Percentiles rank a stretch among this genome's conserved stretches.
phyloP scores from a whole-genome alignment of 352 stramenopile species.

The Pythium apleroticum region DNA sequence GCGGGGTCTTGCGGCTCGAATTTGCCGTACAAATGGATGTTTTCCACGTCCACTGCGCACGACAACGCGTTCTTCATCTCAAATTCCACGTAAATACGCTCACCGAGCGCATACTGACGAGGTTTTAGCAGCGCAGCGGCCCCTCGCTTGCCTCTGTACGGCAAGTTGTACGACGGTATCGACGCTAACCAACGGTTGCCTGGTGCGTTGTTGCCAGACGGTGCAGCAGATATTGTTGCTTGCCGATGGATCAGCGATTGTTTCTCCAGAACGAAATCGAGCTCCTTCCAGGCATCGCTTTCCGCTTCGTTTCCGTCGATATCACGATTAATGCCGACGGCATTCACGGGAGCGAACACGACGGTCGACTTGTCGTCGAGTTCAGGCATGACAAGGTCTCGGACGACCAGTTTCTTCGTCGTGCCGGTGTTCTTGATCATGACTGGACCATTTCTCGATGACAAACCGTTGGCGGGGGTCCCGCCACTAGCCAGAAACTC shows the following conservation, averaged over 20 bases:
- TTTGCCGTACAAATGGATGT: conserved; percentile 80
- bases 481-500: conserved; percentile 52
- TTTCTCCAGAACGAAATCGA: conserved; percentile 55
- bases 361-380: conserved; percentile 81
- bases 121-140: conserved; percentile 36
- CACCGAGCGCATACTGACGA: conserved; percentile 64
- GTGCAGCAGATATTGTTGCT: conserved; percentile 22
- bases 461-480: conserved; percentile 10
- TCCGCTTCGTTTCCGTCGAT: conserved; percentile 68
- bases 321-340: conserved; percentile 60
- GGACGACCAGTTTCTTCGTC: conserved; percentile 63
- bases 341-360: conserved; percentile 78
- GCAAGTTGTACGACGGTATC: conserved; percentile 47
- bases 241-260: conserved; percentile 69
- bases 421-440: conserved; percentile 22
- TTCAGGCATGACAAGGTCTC: conserved; percentile 76
- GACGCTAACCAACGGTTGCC: conserved; percentile 47
- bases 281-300: conserved; percentile 57
- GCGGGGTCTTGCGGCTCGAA: conserved; percentile 38
- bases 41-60: conserved; percentile 76
- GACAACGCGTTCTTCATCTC: conserved; percentile 87
- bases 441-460: conserved; percentile 35
- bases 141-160: conserved; percentile 57
- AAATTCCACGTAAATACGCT: conserved; percentile 87
- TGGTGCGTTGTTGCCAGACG: neutral